A percentile compares a stretch with the other conserved stretches of the same genome.
phyloP scores from a whole-genome alignment of 352 stramenopile genomes.

The Pythium coloratum region DNA sequence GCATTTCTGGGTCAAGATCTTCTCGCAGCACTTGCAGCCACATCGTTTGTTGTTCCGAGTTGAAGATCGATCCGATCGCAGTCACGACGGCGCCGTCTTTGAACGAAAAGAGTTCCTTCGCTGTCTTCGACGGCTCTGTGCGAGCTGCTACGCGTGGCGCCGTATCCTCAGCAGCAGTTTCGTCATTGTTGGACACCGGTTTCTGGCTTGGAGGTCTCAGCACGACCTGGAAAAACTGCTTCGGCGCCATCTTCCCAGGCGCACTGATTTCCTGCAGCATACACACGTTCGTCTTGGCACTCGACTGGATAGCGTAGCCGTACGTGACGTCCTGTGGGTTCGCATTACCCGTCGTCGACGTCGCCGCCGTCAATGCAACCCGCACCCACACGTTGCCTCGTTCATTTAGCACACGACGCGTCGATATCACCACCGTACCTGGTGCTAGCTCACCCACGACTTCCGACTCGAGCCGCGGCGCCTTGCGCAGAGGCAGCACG shows the following conservation, averaged over 20 bases:
- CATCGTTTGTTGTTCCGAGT: slow-evolving; percentile 45
- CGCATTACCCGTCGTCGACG: neutral
- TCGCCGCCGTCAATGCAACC: slow-evolving; percentile 34
- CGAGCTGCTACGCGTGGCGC: slow-evolving; percentile 30
- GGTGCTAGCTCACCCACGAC: slow-evolving; percentile 57
- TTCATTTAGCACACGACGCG: slow-evolving; percentile 49
- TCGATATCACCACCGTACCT: slow-evolving; percentile 54
- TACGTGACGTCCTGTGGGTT: slow-evolving; percentile 51
- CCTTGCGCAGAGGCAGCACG: slow-evolving; percentile 50
- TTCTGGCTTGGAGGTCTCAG: slow-evolving; percentile 2
- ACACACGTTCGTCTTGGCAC: slow-evolving; percentile 73
- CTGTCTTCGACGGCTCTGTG: slow-evolving; percentile 35
- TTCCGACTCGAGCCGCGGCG: slow-evolving; percentile 44
- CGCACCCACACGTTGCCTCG: slow-evolving; percentile 70
- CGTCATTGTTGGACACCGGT: neutral
- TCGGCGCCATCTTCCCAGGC: slow-evolving; percentile 57
- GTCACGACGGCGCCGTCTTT: slow-evolving; percentile 51
- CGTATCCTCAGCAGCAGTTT: neutral
- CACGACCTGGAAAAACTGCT: slow-evolving; percentile 55
- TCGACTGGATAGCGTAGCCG: slow-evolving; percentile 74
- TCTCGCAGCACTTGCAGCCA: slow-evolving; percentile 65
- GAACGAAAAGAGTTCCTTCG: slow-evolving; percentile 56
- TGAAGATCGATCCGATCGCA: slow-evolving; percentile 53
- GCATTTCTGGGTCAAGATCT: slow-evolving; percentile 51
- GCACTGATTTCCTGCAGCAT: slow-evolving; percentile 72